phyloP scores from a whole-genome alignment of 495 filamentous ascomycete genomes.

The Penicillium mononematosum region DNA sequence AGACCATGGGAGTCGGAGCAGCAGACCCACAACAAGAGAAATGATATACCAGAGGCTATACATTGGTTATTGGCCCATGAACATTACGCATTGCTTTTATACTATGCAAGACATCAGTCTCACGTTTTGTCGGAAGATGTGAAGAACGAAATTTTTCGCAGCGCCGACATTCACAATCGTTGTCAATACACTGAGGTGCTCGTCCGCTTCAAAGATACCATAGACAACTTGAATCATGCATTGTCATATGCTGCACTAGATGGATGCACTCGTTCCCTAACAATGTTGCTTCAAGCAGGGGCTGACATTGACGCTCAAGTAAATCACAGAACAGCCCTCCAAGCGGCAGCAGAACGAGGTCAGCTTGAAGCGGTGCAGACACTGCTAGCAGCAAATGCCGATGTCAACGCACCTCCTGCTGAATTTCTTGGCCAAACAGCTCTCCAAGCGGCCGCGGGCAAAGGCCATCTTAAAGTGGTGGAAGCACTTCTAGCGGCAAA shows the following conservation, averaged over 20 bases:
- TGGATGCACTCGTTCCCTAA: background rate
- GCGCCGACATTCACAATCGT: background rate
- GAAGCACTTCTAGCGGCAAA: background rate
- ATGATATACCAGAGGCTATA: background rate
- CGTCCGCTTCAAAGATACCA: background rate
- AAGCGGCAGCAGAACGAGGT: background rate
- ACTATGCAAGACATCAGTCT: background rate
- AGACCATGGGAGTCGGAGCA: background rate
- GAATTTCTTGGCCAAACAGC: no score
- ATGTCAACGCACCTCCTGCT: background rate
- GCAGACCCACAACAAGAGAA: background rate
- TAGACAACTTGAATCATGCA: background rate
- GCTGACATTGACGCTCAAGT: background rate
- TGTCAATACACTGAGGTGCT: background rate
- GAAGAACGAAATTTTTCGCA: background rate
- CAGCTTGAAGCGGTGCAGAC: background rate
- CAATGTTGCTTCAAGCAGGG: background rate
- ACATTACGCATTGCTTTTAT: background rate
- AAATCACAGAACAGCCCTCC: background rate
- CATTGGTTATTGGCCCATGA: background rate
- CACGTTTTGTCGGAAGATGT: background rate
- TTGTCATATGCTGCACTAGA: background rate
- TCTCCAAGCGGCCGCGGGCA: no score
- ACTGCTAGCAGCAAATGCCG: background rate
- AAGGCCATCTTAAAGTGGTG: no score